Evolutionary conservation across 257 asterid genomes (phyloP), one percentile per base, ranked within the genome.

Genomic region (Solanum pennellii): DNA sequence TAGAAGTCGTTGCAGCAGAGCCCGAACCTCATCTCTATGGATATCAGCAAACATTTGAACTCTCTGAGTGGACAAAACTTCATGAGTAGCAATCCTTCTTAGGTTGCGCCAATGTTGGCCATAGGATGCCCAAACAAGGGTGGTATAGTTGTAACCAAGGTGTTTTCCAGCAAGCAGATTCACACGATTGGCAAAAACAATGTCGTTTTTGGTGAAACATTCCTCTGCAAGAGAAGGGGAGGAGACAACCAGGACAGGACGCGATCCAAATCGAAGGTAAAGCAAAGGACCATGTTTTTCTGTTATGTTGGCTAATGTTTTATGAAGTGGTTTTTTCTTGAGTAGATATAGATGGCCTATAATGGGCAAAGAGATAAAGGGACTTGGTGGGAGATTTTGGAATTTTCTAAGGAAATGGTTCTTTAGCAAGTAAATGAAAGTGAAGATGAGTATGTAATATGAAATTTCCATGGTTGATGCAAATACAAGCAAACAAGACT

Each of bases 131-230:
- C 94, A 93, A 3, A 92, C 87, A 2, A 96, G 89, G 87, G 93
- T 92, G 21, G 98, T 94, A 76, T 92, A 96, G 21, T 94, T 89
- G 87, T 91, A 92, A 2, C 98, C 98, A 20, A 95, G 92, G 49
- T 92, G 88, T 31, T 91, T 91, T 25, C 98, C 99, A 20, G 94
- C 93, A 13, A 96, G 93, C 33, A 95, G 88, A 20, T 86, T 83
- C 3, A 98, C 98, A 71, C 98, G 88, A 87, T 96, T 96, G 9
- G 98, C 99, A 42, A 96, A 94, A 44, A 91, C 60, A 3, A 92
- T 12, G 71, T 95, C 98, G 47, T 96, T 92, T 49, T 87, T 89
- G 68, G 93, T 93, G 83, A 96, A 83, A 90, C 99, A 96, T 27
- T 96, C 95, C 39, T 92, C 94, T 0, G 86, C 97, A 0, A 92